Conservation (phyloP, 2,329 filamentous ascomycete genomes). For the Colletotrichum cordylinicola region DNA sequence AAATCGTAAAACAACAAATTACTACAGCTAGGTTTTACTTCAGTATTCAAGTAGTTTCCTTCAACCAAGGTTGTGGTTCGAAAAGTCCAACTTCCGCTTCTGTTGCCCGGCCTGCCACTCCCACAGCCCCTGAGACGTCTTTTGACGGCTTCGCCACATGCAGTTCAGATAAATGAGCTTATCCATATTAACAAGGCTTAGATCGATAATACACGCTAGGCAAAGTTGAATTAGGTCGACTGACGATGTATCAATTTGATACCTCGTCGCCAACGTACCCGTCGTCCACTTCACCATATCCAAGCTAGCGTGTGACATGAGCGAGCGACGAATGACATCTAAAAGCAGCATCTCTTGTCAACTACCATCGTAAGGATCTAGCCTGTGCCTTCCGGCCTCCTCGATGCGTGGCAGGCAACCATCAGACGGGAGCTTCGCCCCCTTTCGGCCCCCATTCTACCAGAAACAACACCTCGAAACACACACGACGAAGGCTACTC, state of each 20-base stretch:
- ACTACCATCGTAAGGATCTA: not conserved
- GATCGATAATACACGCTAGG: not conserved
- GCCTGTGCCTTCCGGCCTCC: not conserved
- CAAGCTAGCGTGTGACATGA: not conserved
- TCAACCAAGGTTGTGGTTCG: not conserved
- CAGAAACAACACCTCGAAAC: not conserved
- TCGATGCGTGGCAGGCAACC: not conserved
- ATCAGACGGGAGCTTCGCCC: not conserved
- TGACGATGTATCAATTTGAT: not conserved
- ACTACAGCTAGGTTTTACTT: rapidly evolving
- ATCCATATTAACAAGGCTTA: not conserved
- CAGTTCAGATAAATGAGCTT: not conserved
- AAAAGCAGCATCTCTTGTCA: not conserved
- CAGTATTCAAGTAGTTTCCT: not conserved
- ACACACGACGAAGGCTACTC: not conserved
- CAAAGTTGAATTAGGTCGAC: not conserved
- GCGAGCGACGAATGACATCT: not conserved
- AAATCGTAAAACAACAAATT: rapidly evolving
- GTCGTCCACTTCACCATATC: not conserved
- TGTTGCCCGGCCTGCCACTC: not conserved
- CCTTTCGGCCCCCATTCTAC: not conserved
- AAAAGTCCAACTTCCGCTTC: not conserved
- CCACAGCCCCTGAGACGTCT: not conserved
- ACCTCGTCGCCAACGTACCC: not conserved
- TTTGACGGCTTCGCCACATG: not conserved